phyloP scores from a whole-genome alignment of 352 stramenopile species.

The Aphanomyces cochlioides region DNA sequence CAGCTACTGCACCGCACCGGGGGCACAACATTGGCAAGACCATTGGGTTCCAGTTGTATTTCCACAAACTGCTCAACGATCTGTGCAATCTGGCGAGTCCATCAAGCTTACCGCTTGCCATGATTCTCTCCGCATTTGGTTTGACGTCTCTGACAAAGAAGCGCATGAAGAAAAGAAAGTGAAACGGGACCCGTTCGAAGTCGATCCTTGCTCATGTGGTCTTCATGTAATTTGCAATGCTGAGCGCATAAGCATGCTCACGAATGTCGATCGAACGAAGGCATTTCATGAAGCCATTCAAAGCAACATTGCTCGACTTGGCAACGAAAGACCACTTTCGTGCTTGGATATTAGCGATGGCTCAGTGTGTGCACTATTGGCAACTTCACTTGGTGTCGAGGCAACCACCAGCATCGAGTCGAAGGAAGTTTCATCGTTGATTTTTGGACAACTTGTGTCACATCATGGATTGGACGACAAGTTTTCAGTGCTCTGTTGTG shows the following conservation, averaged over 20 bases:
- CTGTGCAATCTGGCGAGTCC: slow-evolving; percentile 31
- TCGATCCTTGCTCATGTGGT: slow-evolving; percentile 59
- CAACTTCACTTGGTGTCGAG: slow-evolving; percentile 43
- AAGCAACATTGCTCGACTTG: slow-evolving; percentile 25
- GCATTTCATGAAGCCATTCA: slow-evolving; percentile 46
- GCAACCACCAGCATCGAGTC: slow-evolving; percentile 73
- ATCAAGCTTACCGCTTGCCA: slow-evolving; percentile 56
- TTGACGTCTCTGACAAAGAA: slow-evolving; percentile 44
- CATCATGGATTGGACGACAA: slow-evolving; percentile 42
- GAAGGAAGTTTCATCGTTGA: slow-evolving; percentile 73
- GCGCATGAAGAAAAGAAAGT: slow-evolving; percentile 40
- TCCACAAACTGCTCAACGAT: slow-evolving; percentile 42
- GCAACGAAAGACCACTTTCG: slow-evolving; percentile 34
- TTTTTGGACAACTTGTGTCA: slow-evolving; percentile 65
- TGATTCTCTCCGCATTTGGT: slow-evolving; percentile 77
- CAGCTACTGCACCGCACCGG: slow-evolving; percentile 64
- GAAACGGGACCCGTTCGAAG: slow-evolving; percentile 41
- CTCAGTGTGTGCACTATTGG: slow-evolving; percentile 59
- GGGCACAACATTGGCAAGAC: slow-evolving; percentile 74
- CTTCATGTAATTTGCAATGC: slow-evolving; percentile 78
- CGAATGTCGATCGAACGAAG: slow-evolving; percentile 38
- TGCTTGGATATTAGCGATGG: slow-evolving; percentile 77
- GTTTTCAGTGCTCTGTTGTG: slow-evolving; percentile 57
- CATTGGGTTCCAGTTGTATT: slow-evolving; percentile 81
- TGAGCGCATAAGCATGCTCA: slow-evolving; percentile 74